Evolutionary conservation across 352 stramenopile genomes (phyloP).

Genomic region (Thalassiosira mediterranea): DNA sequence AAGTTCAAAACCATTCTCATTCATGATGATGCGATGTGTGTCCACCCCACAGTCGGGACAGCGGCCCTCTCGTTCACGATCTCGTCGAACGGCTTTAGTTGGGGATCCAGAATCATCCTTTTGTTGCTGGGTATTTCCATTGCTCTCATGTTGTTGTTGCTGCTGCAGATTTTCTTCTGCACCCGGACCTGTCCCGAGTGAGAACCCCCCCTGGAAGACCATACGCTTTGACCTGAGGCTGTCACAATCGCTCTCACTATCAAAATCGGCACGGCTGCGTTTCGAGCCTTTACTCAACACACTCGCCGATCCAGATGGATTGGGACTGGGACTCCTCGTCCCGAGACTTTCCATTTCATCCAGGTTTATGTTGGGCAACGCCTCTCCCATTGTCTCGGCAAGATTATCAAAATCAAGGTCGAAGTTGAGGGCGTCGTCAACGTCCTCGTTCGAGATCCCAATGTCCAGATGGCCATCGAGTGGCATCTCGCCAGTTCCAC

Average conservation of each 20-base stretch:
- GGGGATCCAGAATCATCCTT: no score
- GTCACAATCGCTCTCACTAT: background rate
- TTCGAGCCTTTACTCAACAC: slow-evolving; percentile 1
- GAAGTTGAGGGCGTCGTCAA: slow-evolving; percentile 1
- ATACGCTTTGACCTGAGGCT: background rate
- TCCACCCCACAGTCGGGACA: slow-evolving; percentile 40
- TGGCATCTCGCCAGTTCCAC: no score
- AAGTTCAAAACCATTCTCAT: slow-evolving; percentile 49
- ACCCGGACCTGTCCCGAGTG: no score
- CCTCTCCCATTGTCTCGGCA: background rate
- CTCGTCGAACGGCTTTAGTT: background rate
- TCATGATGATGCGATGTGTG: slow-evolving; percentile 25
- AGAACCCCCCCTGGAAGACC: no score
- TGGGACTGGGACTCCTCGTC: background rate
- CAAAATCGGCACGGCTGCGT: background rate
- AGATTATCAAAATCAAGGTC: slow-evolving; percentile 1
- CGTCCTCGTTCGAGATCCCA: slow-evolving; percentile 1
- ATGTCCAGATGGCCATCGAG: no score
- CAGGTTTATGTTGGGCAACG: background rate
- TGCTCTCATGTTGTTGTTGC: background rate
- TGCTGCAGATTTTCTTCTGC: no score
- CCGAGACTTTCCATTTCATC: background rate
- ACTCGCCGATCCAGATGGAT: background rate
- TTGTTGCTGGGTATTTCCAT: no score
- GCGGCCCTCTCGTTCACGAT: slow-evolving; percentile 36